Conservation (phyloP, 1,284 basidiomycete genomes). For the Boletus hoseneyae region DNA sequence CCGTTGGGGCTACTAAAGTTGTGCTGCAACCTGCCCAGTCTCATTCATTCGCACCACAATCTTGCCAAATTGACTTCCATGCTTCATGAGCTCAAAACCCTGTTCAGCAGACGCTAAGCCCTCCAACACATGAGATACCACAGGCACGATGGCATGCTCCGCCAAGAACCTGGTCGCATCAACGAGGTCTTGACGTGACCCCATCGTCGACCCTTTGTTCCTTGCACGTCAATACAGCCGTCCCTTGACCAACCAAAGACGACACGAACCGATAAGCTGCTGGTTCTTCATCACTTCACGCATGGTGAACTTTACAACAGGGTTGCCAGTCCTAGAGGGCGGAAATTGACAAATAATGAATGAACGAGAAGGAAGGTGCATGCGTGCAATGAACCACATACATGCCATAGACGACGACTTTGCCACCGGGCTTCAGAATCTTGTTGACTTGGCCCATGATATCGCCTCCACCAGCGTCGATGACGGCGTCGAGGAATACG, state of each 20-base stretch:
- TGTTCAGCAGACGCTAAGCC: slow-evolving; percentile 67
- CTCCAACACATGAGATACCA: slow-evolving; percentile 70
- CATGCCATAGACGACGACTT: slow-evolving; percentile 78
- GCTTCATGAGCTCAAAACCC: slow-evolving; percentile 66
- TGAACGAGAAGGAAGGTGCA: slow-evolving; percentile 2
- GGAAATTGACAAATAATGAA: slow-evolving; percentile 12
- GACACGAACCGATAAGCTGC: slow-evolving; percentile 61
- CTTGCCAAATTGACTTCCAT: slow-evolving; percentile 73
- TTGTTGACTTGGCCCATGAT: slow-evolving; percentile 59
- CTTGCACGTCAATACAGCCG: slow-evolving; percentile 12
- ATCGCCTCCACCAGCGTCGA: slow-evolving; percentile 81
- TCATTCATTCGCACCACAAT: slow-evolving; percentile 52
- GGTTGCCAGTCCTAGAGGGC: slow-evolving; percentile 60
- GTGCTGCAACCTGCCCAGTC: slow-evolving; percentile 24
- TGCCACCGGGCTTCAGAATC: slow-evolving; percentile 67
- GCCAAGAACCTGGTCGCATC: slow-evolving; percentile 71
- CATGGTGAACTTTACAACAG: slow-evolving; percentile 72
- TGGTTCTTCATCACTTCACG: slow-evolving; percentile 77
- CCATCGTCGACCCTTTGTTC: slow-evolving; percentile 74
- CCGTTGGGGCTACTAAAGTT: slow-evolving; percentile 20
- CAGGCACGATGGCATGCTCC: slow-evolving; percentile 66
- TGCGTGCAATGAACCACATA: slow-evolving; percentile 34
- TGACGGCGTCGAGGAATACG: slow-evolving; percentile 60
- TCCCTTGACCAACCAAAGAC: slow-evolving; percentile 1
- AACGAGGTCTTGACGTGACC: slow-evolving; percentile 72